A percentile compares a stretch with the other conserved stretches of the same genome.
Conservation (phyloP, 805 yeast species). For the Kodamaea hsintzibuensis region DNA sequence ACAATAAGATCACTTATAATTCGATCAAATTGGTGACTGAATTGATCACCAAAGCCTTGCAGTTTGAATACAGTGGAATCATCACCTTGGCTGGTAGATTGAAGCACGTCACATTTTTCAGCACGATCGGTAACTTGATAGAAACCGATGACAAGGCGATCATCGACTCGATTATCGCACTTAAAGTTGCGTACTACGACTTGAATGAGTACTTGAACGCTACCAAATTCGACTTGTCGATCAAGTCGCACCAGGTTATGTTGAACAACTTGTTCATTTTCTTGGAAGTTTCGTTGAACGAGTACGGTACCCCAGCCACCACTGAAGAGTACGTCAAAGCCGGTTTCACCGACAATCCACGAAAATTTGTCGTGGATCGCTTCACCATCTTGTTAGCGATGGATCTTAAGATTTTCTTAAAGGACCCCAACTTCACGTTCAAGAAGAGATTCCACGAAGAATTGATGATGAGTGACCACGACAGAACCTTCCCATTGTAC, state of each 20-base stretch:
- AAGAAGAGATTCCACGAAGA: slow-evolving; percentile 65
- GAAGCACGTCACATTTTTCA: slow-evolving; percentile 48
- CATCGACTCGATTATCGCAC: slow-evolving; percentile 28
- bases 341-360: slow-evolving; percentile 48
- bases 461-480: slow-evolving; percentile 56
- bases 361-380: slow-evolving; percentile 41
- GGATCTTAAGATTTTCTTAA: slow-evolving; percentile 55
- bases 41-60: slow-evolving; percentile 43
- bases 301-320: slow-evolving; percentile 43
- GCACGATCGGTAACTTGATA: slow-evolving; percentile 41
- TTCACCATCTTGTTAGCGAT: slow-evolving; percentile 52
- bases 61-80: slow-evolving; percentile 42
- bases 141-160: slow-evolving; percentile 39
- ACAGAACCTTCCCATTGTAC: slow-evolving; percentile 52
- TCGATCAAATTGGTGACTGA: slow-evolving; percentile 49
- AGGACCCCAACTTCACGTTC: slow-evolving; percentile 58
- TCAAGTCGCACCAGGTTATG: slow-evolving; percentile 41
- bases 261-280: slow-evolving; percentile 39
- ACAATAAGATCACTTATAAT: slow-evolving; percentile 43
- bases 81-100: slow-evolving; percentile 48
- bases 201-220: slow-evolving; percentile 37
- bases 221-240: slow-evolving; percentile 38
- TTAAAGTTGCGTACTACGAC: slow-evolving; percentile 35
- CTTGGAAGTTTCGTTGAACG: slow-evolving; percentile 42
- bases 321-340: slow-evolving; percentile 46